These are phyloP conservation scores for Candida parachauliodes DNA, from an alignment of 805 yeast genomes.

Conservation along the genomic window DNA sequence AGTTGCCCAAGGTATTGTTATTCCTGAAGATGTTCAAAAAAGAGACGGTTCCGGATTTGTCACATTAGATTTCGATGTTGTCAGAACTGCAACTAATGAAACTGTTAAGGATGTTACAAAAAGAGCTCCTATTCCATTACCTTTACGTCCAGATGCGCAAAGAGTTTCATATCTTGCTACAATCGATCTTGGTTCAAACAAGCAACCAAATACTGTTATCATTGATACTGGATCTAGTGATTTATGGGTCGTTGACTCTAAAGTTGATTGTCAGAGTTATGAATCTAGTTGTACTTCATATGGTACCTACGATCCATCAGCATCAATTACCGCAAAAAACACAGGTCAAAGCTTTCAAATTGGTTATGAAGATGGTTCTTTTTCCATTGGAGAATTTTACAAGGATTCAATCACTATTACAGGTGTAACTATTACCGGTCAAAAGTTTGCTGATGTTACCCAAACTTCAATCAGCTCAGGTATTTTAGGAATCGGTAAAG, in stretches of 20 bases:
- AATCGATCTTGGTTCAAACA: slow-evolving; percentile 18
- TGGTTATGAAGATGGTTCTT: slow-evolving; percentile 11
- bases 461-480: slow-evolving; percentile 58
- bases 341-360: slow-evolving; percentile 9
- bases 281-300: background rate
- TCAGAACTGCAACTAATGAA: background rate
- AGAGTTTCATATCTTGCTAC: slow-evolving; percentile 8
- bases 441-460: slow-evolving; percentile 19
- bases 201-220: slow-evolving; percentile 24
- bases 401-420: slow-evolving; percentile 13
- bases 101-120: slow-evolving; percentile 2
- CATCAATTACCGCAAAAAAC: background rate
- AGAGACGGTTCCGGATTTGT: slow-evolving; percentile 7
- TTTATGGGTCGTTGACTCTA: slow-evolving; percentile 31
- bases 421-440: slow-evolving; percentile 11
- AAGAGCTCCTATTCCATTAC: slow-evolving; percentile 1
- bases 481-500: slow-evolving; percentile 70
- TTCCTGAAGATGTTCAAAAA: slow-evolving; percentile 7
- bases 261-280: slow-evolving; percentile 16
- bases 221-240: slow-evolving; percentile 43
- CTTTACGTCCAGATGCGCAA: background rate
- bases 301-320: slow-evolving; percentile 7
- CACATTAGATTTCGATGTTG: slow-evolving; percentile 8
- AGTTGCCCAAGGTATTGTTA: slow-evolving; percentile 8
- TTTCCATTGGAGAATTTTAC: slow-evolving; percentile 15